Evolutionary conservation across 441 rosid genomes (phyloP), one percentile per base, ranked within the genome.

Genomic region (Gossypium davidsonii): DNA sequence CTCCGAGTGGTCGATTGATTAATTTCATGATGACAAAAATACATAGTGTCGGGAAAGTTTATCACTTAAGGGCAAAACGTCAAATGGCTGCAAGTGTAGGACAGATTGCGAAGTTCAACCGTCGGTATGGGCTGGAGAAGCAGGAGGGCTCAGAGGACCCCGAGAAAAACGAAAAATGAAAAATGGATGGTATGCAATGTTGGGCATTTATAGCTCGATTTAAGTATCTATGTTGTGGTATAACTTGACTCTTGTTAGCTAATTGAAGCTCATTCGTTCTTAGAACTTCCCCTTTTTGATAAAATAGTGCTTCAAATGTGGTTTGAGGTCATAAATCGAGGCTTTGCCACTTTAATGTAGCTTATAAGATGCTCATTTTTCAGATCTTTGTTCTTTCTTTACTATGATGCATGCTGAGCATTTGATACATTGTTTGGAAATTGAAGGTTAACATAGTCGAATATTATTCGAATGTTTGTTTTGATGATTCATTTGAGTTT

Each of bases 1-100:
- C 95, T 7, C 96, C 86, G 76, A 90, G 95, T 25, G 97, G 98
- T 70, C 81, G 98, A 78, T 80, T 92, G 88, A 89, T 94, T 84
- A 80, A 90, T 42, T 89, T 90, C 64, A 88, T 85, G 94, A 92
- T 94, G 98, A 90, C 97, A 52, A 85, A 88, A 81, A 88, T 94
- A 77, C 97, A 89, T 73, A 83, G 87, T 67, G 93, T 78, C 21
- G 97, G 94, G 28, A 88, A 87, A 85, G 97, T 92, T 23, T 92
- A 89, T 81, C 98, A 94, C 78, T 88, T 92, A 76, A 88, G 96
- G 67, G 96, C 96, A 21, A 92, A 77, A 79, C 92, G 94, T 76
- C 97, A 94, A 74, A 78, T 89, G 95, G 97, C 94, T 77, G 88
- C 88, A 74, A 91, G 89, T 57, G 73, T 87, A 34, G 96, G 98